Evolutionary conservation across 768 basidiomycete species (phyloP).

Genomic region (Dacryopinax primogenitus): DNA sequence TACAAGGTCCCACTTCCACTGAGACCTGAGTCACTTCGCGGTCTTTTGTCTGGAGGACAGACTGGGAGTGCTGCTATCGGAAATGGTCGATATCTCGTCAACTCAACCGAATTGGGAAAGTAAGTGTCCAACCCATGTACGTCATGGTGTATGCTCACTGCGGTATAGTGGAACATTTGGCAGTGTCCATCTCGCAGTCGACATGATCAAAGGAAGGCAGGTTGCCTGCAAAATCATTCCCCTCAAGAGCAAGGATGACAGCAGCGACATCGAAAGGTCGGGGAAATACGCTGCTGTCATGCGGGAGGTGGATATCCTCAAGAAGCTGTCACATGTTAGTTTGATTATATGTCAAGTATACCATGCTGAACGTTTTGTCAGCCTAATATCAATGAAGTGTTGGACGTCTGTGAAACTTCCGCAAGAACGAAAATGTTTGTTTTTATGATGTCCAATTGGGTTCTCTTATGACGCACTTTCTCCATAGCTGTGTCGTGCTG

Average conservation of each 20-base stretch:
- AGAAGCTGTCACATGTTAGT: not conserved
- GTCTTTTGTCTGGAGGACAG: not conserved
- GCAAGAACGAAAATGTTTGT: not conserved
- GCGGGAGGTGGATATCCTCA: not conserved
- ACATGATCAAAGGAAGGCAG: not conserved
- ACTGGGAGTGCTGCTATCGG: not conserved
- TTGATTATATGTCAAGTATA: not conserved
- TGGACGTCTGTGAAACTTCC: not conserved
- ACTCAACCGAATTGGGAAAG: not conserved
- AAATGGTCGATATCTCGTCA: not conserved
- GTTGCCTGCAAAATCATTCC: slow-evolving; percentile 2
- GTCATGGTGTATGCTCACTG: not conserved
- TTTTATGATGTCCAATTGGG: not conserved
- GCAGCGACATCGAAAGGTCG: not conserved
- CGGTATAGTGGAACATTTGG: not conserved
- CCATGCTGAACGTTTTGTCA: not conserved
- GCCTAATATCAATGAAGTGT: not conserved
- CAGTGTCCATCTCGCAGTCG: not conserved
- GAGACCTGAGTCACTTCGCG: not conserved
- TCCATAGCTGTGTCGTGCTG: not conserved
- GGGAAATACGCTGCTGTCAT: not conserved
- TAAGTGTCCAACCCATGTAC: not conserved
- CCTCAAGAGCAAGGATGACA: not conserved
- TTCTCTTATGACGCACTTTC: not conserved
- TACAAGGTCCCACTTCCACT: not conserved